A percentile compares a stretch with the other conserved stretches of the same genome.
These are phyloP conservation scores for Xylariales sp. DNA, from an alignment of 2,329 filamentous ascomycete species.

Conservation along the genomic window DNA sequence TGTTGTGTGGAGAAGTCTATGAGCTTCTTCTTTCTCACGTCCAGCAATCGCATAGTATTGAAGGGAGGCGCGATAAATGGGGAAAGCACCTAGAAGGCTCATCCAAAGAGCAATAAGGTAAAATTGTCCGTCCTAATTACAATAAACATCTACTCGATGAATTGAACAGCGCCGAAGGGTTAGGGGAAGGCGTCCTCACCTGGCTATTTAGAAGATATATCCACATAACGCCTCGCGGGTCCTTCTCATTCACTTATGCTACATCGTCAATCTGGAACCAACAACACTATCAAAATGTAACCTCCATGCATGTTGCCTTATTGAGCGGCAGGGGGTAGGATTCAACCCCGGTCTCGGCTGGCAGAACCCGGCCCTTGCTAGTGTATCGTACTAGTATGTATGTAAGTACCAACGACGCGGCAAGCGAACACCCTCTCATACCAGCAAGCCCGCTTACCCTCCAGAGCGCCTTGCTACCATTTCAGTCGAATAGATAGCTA, in stretches of 20 bases:
- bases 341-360: background rate
- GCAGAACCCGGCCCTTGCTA: background rate
- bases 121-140: background rate
- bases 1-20: background rate
- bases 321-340: background rate
- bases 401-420: background rate
- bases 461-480: background rate
- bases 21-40: conserved; percentile 9
- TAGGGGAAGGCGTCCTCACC: background rate
- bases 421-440: background rate
- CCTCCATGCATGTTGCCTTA: background rate
- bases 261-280: background rate
- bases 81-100: too few species aligned
- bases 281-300: conserved; percentile 1
- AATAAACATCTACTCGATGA: too few species aligned
- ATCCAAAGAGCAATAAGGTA: background rate
- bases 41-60: conserved; percentile 17
- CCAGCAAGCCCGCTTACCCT: background rate
- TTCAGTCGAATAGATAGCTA: too few species aligned
- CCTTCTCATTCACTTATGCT: background rate
- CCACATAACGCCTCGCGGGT: background rate
- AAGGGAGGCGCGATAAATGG: background rate
- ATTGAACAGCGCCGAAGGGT: background rate
- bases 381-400: too few species aligned
- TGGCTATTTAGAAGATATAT: background rate